Evolutionary conservation across 805 yeast species (phyloP), one percentile per base, ranked within the genome.

Genomic region (Kodamaea nitidulidarum): DNA sequence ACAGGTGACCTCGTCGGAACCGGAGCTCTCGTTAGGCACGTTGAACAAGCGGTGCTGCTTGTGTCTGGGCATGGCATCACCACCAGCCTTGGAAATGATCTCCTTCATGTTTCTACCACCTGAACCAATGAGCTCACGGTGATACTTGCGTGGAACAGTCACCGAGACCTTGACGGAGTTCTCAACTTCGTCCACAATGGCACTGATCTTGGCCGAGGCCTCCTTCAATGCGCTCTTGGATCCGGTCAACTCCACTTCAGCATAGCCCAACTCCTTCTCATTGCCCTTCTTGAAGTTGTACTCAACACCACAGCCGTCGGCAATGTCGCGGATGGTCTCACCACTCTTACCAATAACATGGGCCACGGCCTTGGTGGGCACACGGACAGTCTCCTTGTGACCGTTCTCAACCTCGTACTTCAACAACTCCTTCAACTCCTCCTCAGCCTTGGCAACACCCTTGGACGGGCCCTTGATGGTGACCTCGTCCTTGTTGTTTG

Each of bases 341-440:
- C 98, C 97, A 44, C 73, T 71, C 55, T 84, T 88, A 53, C 98
- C 98, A 58, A 93, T 88, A 42, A 93, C 80, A 56, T 88, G 75
- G 15, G 96, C 75, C 43, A 91, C 75, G n/a, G 88, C 81, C 44
- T 73, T 76, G 31, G 72, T 58, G 27, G 96, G 95, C 37, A 93
- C 81, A 34, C 65, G 57, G 29, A 91, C 58, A n/a, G 67, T 64
- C 47, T 78, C 71, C 42, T 75, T 73, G 64, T 78, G 77, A 12
- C 95, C 91, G 56, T 88, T 87, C 51, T 86, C 95, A 54, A 76
- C 81, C 62, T 90, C 98, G 60, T 83, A 93, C 49, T 84, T 82
- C 49, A 86, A 70, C 46, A 95, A 73, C 41, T 88, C 96, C 50
- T 75, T 73, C 55, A 95, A 67, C 67, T 90, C 97, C 46, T 81